Evolutionary conservation across 495 filamentous ascomycete genomes (phyloP).

Genomic region (Penicillium pulvis): DNA sequence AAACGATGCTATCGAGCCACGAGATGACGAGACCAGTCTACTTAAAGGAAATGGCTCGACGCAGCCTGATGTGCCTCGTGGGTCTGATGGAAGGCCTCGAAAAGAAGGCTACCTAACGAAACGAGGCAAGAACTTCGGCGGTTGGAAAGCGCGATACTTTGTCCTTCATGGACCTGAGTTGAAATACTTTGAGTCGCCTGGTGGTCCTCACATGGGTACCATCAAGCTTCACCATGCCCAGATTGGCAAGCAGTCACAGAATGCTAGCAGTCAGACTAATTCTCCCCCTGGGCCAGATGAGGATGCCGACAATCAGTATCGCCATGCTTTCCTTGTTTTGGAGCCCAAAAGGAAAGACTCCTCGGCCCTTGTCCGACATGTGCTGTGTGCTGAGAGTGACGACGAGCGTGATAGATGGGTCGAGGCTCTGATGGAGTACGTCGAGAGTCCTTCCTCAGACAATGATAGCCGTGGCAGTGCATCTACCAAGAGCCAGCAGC

Average conservation of each 20-base stretch:
- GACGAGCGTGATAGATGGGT: slow-evolving; percentile 93
- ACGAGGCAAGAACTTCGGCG: slow-evolving; percentile 95
- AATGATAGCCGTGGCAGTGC: slow-evolving; percentile 33
- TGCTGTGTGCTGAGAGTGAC: slow-evolving; percentile 94
- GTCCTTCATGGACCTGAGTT: slow-evolving; percentile 85
- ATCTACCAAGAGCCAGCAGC: slow-evolving; percentile 28
- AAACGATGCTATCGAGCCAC: slow-evolving; percentile 77
- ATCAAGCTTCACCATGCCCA: slow-evolving; percentile 90
- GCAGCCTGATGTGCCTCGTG: slow-evolving; percentile 41
- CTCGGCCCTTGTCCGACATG: slow-evolving; percentile 85
- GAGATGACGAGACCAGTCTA: slow-evolving; percentile 60
- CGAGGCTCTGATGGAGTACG: slow-evolving; percentile 82
- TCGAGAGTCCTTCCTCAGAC: slow-evolving; percentile 70
- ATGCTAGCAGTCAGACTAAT: slow-evolving; percentile 49
- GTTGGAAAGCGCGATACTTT: slow-evolving; percentile 98
- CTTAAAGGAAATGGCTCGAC: slow-evolving; percentile 49
- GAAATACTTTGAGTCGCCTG: slow-evolving; percentile 88
- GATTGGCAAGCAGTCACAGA: slow-evolving; percentile 85
- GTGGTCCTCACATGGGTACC: slow-evolving; percentile 85
- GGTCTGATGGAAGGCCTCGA: slow-evolving; percentile 64
- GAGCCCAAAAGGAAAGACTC: slow-evolving; percentile 98
- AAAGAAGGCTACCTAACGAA: slow-evolving; percentile 96
- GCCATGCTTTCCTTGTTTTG: slow-evolving; percentile 91
- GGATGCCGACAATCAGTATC: slow-evolving; percentile 89
- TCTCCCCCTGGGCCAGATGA: slow-evolving; percentile 64